Evolutionary conservation across 1,139 yeast genomes (phyloP), one percentile per base, ranked within the genome.

Genomic region (Spencermartinsiella ligniputridi): DNA sequence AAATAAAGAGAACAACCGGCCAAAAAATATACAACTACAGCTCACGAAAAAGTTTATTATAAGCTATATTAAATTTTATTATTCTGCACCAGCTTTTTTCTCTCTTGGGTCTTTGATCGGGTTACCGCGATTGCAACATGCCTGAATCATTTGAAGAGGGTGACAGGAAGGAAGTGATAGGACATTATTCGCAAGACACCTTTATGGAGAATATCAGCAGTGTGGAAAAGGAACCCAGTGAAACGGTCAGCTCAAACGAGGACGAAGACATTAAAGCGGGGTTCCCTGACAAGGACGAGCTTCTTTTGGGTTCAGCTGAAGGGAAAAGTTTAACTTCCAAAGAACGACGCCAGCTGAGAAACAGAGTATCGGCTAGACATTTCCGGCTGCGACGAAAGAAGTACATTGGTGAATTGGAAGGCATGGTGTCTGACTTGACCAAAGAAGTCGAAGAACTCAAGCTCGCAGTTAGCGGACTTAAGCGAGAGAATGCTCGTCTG

Each of bases 321-420:
- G 63, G 64, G 32, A 58, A 58, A 49, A 53, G 54, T 37, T 53
- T 62, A 18, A 48, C 62, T 15, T 52, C 65, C 17, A 57, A 58
- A 37, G 62, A 62, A 45, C 60, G 66, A 8, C 50, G 66, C 12
- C 66, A 62, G 46, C 52, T 62, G 25, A 52, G 66, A 24, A 62
- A 62, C 45, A 51, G 62, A 39, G 65, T 62, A 12, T 59, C 64
- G 4, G 66, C 66, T 2, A 51, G 66, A 13, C 66, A 62, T 42
- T 62, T 62, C 47, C 54, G 66, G 4, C 52, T 61, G 39, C 53
- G 66, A n/a, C 48, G 66, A 37, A 62, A 62, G 49, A 66, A 59
- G 49, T 62, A 61, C 45, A 61, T 62, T 41, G 48, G 58, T 13
- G 63, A 61, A 36, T 52, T 62, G 19, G 66, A 62, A 42, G 47